Conservation (phyloP, 129 eudicot genomes). For the Escallonia rubra region DNA sequence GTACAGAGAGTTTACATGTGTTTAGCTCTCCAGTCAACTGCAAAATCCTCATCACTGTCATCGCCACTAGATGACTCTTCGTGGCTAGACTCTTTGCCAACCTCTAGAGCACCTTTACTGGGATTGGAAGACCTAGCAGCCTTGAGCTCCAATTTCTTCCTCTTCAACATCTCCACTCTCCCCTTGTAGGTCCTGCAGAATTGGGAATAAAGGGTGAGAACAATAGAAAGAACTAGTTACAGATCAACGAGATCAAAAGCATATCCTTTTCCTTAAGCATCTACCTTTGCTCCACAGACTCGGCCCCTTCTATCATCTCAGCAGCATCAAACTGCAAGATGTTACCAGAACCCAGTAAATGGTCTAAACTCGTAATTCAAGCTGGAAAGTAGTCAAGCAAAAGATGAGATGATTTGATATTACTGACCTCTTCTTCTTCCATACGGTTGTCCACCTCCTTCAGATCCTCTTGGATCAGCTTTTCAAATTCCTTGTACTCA, state of each 20-base stretch:
- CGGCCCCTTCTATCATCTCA: conserved; percentile 85
- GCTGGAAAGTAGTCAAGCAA: no score
- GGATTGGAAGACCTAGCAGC: conserved; percentile 41
- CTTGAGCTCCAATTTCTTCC: conserved; percentile 67
- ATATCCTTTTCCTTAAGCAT: conserved; percentile 2
- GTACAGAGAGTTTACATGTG: conserved; percentile 43
- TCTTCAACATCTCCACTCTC: conserved; percentile 74
- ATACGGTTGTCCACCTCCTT: conserved; percentile 73
- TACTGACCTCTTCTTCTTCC: conserved; percentile 92
- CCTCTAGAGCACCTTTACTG: conserved; percentile 27
- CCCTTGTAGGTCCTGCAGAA: conserved; percentile 61
- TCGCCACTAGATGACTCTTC: conserved; percentile 76
- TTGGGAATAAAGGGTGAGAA: conserved; percentile 4
- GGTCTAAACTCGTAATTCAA: neutral
- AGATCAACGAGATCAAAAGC: neutral
- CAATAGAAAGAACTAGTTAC: neutral
- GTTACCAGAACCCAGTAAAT: neutral
- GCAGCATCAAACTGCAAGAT: conserved; percentile 88
- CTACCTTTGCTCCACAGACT: conserved; percentile 80
- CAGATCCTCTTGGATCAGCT: conserved; percentile 77
- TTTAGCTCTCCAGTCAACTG: conserved; percentile 94
- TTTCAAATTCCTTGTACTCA: conserved; percentile 94
- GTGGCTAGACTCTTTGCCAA: conserved; percentile 32
- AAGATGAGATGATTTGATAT: neutral
- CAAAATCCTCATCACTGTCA: conserved; percentile 54